Evolutionary conservation across 2,329 filamentous ascomycete genomes (phyloP).

Genomic region (Fusarium sarcochroum): DNA sequence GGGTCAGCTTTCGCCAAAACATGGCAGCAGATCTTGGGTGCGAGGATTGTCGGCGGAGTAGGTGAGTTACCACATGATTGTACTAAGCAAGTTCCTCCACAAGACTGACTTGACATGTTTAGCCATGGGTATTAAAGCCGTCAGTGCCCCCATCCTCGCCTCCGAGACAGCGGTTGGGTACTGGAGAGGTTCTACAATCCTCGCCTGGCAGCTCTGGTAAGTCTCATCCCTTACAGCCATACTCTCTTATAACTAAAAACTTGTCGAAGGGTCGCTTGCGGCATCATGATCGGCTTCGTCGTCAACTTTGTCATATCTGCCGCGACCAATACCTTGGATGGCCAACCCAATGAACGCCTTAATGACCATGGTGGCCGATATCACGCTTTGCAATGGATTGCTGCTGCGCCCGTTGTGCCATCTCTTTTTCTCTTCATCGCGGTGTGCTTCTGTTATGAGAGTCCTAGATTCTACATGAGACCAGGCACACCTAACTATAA

Average conservation of each 20-base stretch:
- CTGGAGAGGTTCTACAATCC: slow-evolving; percentile 63
- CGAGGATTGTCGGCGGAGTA: slow-evolving; percentile 45
- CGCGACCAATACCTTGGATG: slow-evolving; percentile 12
- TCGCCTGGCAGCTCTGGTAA: slow-evolving; percentile 63
- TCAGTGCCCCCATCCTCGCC: slow-evolving; percentile 63
- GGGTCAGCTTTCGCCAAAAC: slow-evolving; percentile 50
- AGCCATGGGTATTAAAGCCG: slow-evolving; percentile 65
- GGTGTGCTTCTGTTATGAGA: slow-evolving; percentile 58
- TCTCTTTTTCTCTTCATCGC: slow-evolving; percentile 52
- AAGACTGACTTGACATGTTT: not conserved
- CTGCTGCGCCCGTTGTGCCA: slow-evolving; percentile 55
- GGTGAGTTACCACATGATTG: slow-evolving; percentile 2
- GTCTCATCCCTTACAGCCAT: slow-evolving; percentile 37
- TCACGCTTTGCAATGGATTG: slow-evolving; percentile 49
- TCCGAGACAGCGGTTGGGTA: slow-evolving; percentile 63
- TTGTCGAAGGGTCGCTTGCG: slow-evolving; percentile 40
- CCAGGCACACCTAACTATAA: slow-evolving; percentile 52
- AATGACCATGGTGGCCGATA: slow-evolving; percentile 15
- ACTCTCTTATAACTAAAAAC: not conserved
- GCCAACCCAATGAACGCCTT: not conserved
- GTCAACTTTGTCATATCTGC: slow-evolving; percentile 39
- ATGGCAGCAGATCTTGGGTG: slow-evolving; percentile 52
- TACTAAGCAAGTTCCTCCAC: not conserved
- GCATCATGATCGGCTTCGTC: slow-evolving; percentile 46
- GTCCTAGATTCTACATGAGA: slow-evolving; percentile 57